Percentiles rank a stretch among this genome's conserved stretches.
These are phyloP conservation scores for Xylariaceae sp. DNA, from an alignment of 2,329 filamentous ascomycete genomes.

Conservation along the genomic window DNA sequence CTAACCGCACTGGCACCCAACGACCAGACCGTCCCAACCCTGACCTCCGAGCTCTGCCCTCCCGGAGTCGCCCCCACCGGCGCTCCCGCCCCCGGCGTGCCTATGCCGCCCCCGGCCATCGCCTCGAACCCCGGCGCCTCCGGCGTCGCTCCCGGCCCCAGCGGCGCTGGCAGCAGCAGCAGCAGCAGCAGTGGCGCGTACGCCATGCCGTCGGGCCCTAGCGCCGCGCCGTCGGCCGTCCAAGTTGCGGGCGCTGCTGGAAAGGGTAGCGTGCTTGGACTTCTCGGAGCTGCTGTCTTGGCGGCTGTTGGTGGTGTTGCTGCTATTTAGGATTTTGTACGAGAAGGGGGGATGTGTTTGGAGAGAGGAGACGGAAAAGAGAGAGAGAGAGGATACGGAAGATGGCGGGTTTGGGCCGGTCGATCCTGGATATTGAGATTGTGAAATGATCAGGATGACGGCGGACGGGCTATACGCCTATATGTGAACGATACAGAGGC, in stretches of 20 bases:
- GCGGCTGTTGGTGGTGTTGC: conserved; percentile 11
- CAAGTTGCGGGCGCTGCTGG: conserved; percentile 17
- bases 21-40: conserved; percentile 18
- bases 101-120: conserved; percentile 1
- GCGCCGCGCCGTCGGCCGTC: conserved; percentile 3
- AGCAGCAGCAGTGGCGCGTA: background rate
- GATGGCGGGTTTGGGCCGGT: too few relatives aligned
- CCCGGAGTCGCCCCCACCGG: conserved; percentile 22
- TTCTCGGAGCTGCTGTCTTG: conserved; percentile 13
- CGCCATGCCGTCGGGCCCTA: background rate
- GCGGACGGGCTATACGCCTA: too few relatives aligned
- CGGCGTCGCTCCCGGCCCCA: conserved; percentile 1
- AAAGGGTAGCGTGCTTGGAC: background rate
- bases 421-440: background rate
- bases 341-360: too few relatives aligned
- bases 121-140: background rate
- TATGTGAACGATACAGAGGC: too few relatives aligned
- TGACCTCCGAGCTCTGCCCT: conserved; percentile 28
- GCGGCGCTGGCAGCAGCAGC: conserved; percentile 2
- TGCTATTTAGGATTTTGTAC: conserved; percentile 18
- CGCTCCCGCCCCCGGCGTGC: background rate
- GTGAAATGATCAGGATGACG: too few relatives aligned
- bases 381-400: too few relatives aligned
- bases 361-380: too few relatives aligned
- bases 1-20: too few relatives aligned